Base-by-base conservation (phyloP, 2,329 filamentous ascomycete species). In the Nigrospora osmanthi region DNA sequence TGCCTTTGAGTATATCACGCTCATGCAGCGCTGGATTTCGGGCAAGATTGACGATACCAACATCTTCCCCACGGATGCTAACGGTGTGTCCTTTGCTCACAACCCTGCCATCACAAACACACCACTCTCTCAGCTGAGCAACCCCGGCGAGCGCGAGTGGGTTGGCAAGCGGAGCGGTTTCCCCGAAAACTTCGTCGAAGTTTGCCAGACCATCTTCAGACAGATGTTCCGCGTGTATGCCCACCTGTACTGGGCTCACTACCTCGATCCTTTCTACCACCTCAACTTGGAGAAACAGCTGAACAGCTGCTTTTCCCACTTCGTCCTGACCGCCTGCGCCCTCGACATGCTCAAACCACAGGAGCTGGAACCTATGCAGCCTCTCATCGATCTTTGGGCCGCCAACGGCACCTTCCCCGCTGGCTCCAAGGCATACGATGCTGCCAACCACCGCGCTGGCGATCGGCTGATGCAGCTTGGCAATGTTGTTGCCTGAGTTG, bases 191-290 rank as follows among this genome's bases (percentile, higher is more conserved):
- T 97, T 96, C 65, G 76, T 91, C 56, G 81, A 85, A 49, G 89
- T 95, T 55, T 93, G 91, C 72, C 89, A 94, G 72, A 85, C 85
- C 53, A 93, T 96, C 58, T 91, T 96, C 72, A 86, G 90, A 57
- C 93, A 96, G 69, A 97, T 98, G 85, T 97, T 98, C 75, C 87
- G 93, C 48, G 91, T 96, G 55, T 98, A 98, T 61, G 85, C 93
- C 40, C 93, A 98, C 67, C 81, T 98, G 49, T 98, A 98, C 73
- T 96, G 95, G 78, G 88, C 90, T 46, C 93, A 98, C 67, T 98
- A 88, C 66, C 71, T 83, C 49, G 85, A 89, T 54, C 86, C 85
- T 6, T 89, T 89, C 66, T 91, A 89, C 68, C 84, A 90, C 63
- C 75, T 91, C 52, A 89, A 87, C 68, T 71, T 86, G 11, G 83